These are phyloP conservation scores for Diutina catenulata DNA, from an alignment of 1,139 yeast genomes.

Conservation along the genomic window DNA sequence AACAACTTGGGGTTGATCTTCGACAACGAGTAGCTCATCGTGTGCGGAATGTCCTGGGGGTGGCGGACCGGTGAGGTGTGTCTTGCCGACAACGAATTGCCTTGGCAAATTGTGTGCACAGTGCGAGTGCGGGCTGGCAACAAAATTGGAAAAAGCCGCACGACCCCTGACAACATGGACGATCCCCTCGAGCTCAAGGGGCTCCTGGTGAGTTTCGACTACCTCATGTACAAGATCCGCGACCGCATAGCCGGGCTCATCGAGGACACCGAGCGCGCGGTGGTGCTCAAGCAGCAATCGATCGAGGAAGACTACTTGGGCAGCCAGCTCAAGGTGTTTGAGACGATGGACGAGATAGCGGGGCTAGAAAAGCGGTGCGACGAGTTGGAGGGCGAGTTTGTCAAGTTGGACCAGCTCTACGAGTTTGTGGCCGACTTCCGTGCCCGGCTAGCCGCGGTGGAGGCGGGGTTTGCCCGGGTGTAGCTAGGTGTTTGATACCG, in stretches of 20 bases:
- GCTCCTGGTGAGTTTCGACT: slow-evolving; percentile 51
- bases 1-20: slow-evolving; percentile 47
- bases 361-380: slow-evolving; percentile 37
- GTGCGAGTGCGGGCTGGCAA: too few relatives aligned
- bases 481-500: too few relatives aligned
- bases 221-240: slow-evolving; percentile 46
- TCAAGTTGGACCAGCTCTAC: slow-evolving; percentile 56
- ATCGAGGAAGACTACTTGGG: slow-evolving; percentile 23
- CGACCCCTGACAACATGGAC: too few relatives aligned
- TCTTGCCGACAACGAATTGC: too few relatives aligned
- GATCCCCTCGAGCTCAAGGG: slow-evolving; percentile 56
- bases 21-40: slow-evolving; percentile 23
- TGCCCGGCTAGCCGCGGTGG: slow-evolving; percentile 13
- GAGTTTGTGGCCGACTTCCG: slow-evolving; percentile 33
- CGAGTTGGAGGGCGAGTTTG: slow-evolving; percentile 47
- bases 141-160: too few relatives aligned
- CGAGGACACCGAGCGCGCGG: slow-evolving; percentile 23
- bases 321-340: slow-evolving; percentile 25
- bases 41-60: too few relatives aligned
- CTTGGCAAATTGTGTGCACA: too few relatives aligned
- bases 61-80: too few relatives aligned
- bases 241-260: slow-evolving; percentile 35
- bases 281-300: slow-evolving; percentile 17
- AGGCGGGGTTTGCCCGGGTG: slow-evolving; percentile 3
- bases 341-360: slow-evolving; percentile 32